Percentiles rank a stretch among this genome's conserved stretches.
These are phyloP conservation scores for Gonium pectorale DNA, from an alignment of 139 green algal genomes.

Conservation along the genomic window DNA sequence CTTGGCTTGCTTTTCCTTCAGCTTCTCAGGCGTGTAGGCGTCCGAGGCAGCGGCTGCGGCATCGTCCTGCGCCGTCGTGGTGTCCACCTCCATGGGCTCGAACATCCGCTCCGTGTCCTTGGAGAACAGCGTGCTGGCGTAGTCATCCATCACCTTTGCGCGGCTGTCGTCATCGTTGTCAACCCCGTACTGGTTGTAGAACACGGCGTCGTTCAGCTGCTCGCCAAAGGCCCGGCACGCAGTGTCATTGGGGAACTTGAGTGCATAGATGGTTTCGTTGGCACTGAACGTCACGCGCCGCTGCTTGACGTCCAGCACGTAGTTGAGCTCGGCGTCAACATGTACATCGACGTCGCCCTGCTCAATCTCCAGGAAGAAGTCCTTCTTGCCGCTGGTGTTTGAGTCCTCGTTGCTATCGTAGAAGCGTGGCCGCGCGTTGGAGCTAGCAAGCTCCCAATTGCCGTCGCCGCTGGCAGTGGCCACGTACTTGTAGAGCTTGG, in stretches of 20 bases:
- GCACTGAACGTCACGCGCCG: slow-evolving; percentile 72
- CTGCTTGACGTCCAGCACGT: slow-evolving; percentile 58
- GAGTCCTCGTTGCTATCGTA: slow-evolving; percentile 83
- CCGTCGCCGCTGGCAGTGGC: slow-evolving; percentile 40
- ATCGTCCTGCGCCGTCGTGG: no score
- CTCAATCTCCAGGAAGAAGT: slow-evolving; percentile 51
- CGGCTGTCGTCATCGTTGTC: slow-evolving; percentile 68
- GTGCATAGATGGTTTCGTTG: slow-evolving; percentile 67
- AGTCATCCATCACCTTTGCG: slow-evolving; percentile 71
- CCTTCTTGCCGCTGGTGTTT: slow-evolving; percentile 30
- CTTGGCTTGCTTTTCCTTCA: slow-evolving; percentile 5
- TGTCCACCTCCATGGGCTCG: slow-evolving; percentile 60
- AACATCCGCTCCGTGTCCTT: slow-evolving; percentile 54
- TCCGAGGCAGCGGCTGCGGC: no score
- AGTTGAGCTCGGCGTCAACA: slow-evolving; percentile 55
- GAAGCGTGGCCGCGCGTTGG: slow-evolving; percentile 58
- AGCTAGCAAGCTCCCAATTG: slow-evolving; percentile 71
- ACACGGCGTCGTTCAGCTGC: slow-evolving; percentile 73
- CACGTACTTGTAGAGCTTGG: slow-evolving; percentile 74
- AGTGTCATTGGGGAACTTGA: slow-evolving; percentile 63
- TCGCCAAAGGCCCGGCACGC: slow-evolving; percentile 48
- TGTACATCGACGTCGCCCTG: slow-evolving; percentile 66
- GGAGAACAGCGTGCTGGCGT: slow-evolving; percentile 56
- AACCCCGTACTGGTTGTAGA: slow-evolving; percentile 88
- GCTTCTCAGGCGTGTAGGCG: slow-evolving; percentile 36